phyloP scores from a whole-genome alignment of 495 filamentous ascomycete genomes.

The Parathielavia appendiculata region DNA sequence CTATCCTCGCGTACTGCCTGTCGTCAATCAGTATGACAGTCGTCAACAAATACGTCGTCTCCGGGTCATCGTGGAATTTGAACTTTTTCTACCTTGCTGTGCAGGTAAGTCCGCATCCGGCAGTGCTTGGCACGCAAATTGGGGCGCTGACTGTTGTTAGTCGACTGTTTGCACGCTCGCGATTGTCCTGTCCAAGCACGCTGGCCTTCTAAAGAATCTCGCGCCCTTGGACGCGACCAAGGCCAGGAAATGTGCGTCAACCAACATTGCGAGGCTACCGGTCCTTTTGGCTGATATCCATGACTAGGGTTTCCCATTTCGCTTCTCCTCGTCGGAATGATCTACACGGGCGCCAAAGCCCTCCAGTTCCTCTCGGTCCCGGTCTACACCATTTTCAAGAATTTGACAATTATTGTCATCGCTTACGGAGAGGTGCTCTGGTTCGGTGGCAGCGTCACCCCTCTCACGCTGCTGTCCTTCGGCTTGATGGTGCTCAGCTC shows the following conservation, averaged over 20 bases:
- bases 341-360: conserved; percentile 95
- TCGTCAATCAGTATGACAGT: conserved; percentile 98
- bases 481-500: conserved; percentile 96
- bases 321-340: conserved; percentile 95
- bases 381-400: conserved; percentile 99
- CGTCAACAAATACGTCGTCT: conserved; percentile 98
- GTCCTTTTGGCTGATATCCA: conserved; percentile 23
- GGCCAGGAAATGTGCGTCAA: conserved; percentile 76
- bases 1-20: conserved; percentile 85
- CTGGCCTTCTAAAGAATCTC: conserved; percentile 80
- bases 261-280: background rate
- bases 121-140: no score
- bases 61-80: conserved; percentile 84
- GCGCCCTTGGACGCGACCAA: conserved; percentile 82
- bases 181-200: conserved; percentile 77
- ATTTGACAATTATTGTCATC: conserved; percentile 97
- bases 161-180: conserved; percentile 85
- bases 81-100: conserved; percentile 92
- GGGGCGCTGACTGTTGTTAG: conserved; percentile 45
- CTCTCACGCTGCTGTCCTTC: conserved; percentile 88
- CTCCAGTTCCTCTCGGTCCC: conserved; percentile 96
- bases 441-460: conserved; percentile 92
- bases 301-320: conserved; percentile 91
- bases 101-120: conserved; percentile 57
- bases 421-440: conserved; percentile 98